phyloP scores from a whole-genome alignment of 345 rosid genomes.

The Eucalyptus cladocalyx region DNA sequence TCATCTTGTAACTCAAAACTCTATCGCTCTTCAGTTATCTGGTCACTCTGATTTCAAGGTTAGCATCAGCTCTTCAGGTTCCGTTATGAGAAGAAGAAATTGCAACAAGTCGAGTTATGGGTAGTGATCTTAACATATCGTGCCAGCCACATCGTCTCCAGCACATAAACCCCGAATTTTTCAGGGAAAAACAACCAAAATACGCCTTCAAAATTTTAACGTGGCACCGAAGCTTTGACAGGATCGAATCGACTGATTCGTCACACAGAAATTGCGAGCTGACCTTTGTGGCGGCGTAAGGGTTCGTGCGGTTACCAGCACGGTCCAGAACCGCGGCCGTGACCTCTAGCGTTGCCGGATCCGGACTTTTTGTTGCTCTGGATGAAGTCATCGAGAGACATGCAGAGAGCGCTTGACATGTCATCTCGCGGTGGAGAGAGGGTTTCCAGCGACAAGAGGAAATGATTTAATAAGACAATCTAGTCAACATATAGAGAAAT shows the following conservation, averaged over 20 bases:
- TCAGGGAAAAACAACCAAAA: not conserved
- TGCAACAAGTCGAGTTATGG: not conserved
- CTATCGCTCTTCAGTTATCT: not conserved
- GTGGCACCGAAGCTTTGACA: not conserved
- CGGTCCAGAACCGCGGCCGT: conserved; percentile 25
- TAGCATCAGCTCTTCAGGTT: not conserved
- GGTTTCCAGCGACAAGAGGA: not conserved
- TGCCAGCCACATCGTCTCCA: conserved; percentile 77
- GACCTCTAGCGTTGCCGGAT: conserved; percentile 33
- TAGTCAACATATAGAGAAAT: fast-evolving
- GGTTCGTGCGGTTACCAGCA: conserved; percentile 73
- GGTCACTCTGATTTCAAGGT: not conserved
- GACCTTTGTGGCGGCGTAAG: conserved; percentile 33
- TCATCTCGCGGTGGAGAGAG: not conserved
- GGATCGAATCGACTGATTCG: not conserved
- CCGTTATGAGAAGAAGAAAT: not conserved
- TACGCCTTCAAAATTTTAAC: not conserved
- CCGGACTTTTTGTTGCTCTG: conserved; percentile 66
- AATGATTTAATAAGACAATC: not conserved
- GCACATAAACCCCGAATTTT: conserved; percentile 40
- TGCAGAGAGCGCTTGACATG: conserved; percentile 73
- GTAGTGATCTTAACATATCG: conserved; percentile 39
- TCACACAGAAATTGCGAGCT: not conserved
- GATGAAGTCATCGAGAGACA: conserved; percentile 93
- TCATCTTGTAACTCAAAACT: not conserved